A percentile compares a stretch with the other conserved stretches of the same genome.
These are phyloP conservation scores for Cornus kousa DNA, from an alignment of 148 eudicot genomes.

Conservation along the genomic window DNA sequence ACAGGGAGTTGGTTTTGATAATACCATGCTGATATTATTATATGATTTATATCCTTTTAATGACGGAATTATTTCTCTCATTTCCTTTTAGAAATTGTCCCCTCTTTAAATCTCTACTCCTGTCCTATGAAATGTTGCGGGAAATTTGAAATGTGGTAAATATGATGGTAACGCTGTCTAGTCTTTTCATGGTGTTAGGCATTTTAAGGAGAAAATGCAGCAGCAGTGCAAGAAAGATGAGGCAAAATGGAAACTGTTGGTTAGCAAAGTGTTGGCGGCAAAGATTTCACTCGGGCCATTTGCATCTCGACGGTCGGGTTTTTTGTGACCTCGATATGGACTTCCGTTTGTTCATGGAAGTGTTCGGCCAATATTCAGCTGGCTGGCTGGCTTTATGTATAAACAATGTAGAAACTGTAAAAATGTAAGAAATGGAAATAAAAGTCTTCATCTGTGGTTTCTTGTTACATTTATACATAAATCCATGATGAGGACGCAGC, in stretches of 20 bases:
- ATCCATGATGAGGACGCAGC: no score
- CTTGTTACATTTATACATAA: no score
- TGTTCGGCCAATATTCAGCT: no score
- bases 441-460: no score
- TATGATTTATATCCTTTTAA: not conserved
- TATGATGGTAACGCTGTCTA: not conserved
- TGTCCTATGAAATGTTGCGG: not conserved
- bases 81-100: no score
- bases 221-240: conserved; percentile 70
- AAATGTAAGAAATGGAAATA: no score
- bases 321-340: conserved; percentile 6
- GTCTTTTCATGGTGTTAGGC: conserved; percentile 6
- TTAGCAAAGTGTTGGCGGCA: conserved; percentile 65
- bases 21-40: no score
- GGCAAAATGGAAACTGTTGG: conserved; percentile 65
- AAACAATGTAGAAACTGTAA: no score
- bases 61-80: not conserved
- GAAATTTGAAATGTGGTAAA: not conserved
- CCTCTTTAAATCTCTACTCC: not conserved
- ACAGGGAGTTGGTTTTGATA: not conserved
- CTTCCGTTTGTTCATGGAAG: no score
- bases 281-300: conserved; percentile 35
- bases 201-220: conserved; percentile 59
- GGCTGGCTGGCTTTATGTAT: no score
- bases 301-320: conserved; percentile 23